Evolutionary conservation across 1,284 basidiomycete genomes (phyloP).

Genomic region (Apiotrichum mycotoxinovorans): DNA sequence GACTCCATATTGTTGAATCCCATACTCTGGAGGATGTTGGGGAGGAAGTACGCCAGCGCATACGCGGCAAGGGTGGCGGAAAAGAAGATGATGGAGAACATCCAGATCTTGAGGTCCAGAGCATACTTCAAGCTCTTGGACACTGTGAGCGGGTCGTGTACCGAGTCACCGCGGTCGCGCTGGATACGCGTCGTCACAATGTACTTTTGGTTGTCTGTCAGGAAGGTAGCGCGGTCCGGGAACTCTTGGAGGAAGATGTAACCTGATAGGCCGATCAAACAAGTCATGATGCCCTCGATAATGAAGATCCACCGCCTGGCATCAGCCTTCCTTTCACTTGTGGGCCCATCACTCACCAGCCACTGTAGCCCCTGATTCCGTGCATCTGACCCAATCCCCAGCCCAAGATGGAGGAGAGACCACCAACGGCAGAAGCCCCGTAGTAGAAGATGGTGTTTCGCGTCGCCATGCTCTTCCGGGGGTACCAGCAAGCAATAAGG

Average conservation of each 20-base stretch:
- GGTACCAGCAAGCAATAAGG: slow-evolving; percentile 52
- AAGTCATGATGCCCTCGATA: no score
- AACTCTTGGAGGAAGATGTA: slow-evolving; percentile 11
- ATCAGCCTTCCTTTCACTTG: no score
- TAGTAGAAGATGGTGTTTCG: slow-evolving; percentile 50
- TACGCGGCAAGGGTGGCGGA: no score
- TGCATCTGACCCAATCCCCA: slow-evolving; percentile 8
- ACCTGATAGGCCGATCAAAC: no score
- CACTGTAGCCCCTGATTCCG: neutral
- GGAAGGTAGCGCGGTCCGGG: slow-evolving; percentile 11
- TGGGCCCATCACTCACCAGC: no score
- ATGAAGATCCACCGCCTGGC: slow-evolving; percentile 8
- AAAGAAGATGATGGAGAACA: no score
- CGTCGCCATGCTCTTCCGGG: slow-evolving; percentile 49
- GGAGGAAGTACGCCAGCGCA: slow-evolving; percentile 50
- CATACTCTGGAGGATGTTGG: slow-evolving; percentile 47
- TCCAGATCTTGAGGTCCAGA: no score
- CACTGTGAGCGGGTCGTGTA: slow-evolving; percentile 45
- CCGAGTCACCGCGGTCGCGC: slow-evolving; percentile 41
- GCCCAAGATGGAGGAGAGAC: slow-evolving; percentile 8
- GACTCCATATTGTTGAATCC: slow-evolving; percentile 41
- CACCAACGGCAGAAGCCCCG: slow-evolving; percentile 16
- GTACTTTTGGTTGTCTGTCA: slow-evolving; percentile 11
- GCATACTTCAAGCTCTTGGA: no score
- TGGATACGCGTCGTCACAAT: slow-evolving; percentile 9